Evolutionary conservation across 2,329 filamentous ascomycete species (phyloP).

Genomic region (Cyphellophora europaea): DNA sequence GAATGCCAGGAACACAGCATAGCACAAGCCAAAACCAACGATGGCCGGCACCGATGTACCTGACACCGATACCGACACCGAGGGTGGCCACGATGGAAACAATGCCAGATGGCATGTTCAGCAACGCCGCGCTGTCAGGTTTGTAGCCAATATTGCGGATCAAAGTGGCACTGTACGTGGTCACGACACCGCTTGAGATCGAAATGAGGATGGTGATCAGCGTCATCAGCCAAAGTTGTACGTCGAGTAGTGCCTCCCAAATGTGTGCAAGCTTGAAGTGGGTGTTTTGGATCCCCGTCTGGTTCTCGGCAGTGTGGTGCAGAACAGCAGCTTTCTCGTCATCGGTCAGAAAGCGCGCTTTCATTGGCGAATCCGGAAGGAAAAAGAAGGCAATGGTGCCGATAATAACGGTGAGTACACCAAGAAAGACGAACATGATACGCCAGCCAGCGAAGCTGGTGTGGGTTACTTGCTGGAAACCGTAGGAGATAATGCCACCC

Average conservation of each 20-base stretch:
- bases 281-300: constrained; percentile 42
- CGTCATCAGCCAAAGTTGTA: constrained; percentile 33
- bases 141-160: constrained; percentile 30
- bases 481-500: constrained; percentile 40
- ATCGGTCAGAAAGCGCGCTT: constrained; percentile 22
- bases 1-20: constrained; percentile 33
- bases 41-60: constrained; percentile 23
- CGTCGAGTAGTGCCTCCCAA: constrained; percentile 33
- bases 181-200: constrained; percentile 30
- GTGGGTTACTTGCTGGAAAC: constrained; percentile 42
- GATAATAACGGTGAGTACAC: constrained; percentile 36
- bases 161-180: constrained; percentile 29
- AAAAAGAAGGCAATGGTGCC: constrained; percentile 32
- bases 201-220: constrained; percentile 22
- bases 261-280: constrained; percentile 39
- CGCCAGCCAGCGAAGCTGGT: constrained; percentile 33
- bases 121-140: constrained; percentile 24
- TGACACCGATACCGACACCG: constrained; percentile 37
- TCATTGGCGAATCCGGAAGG: constrained; percentile 42
- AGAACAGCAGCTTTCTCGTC: constrained; percentile 12
- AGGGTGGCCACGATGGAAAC: constrained; percentile 23
- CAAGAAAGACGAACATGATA: constrained; percentile 43
- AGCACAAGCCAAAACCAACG: constrained; percentile 21
- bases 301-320: constrained; percentile 15
- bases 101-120: constrained; percentile 25